Conservation (phyloP, 2,329 filamentous ascomycete genomes). For the Fusarium anguioides region DNA sequence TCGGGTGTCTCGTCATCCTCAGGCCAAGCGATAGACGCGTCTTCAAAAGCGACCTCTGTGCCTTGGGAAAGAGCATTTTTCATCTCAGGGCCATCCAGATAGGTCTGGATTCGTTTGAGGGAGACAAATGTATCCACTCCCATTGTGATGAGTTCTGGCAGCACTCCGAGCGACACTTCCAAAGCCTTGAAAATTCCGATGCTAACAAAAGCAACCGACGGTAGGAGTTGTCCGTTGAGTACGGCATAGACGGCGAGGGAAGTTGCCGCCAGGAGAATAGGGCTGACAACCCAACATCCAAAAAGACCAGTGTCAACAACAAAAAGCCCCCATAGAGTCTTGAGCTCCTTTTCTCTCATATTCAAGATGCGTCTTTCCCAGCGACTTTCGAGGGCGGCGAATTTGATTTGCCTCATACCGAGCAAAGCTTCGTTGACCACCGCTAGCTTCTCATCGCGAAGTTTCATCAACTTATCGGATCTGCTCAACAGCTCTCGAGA, state of each 20-base stretch:
- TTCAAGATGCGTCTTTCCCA: constrained; percentile 77
- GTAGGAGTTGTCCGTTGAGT: constrained; percentile 70
- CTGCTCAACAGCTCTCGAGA: constrained; percentile 72
- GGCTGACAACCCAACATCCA: constrained; percentile 77
- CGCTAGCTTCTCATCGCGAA: constrained; percentile 78
- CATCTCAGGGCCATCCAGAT: constrained; percentile 75
- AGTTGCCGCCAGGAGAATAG: constrained; percentile 77
- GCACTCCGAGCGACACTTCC: constrained; percentile 74
- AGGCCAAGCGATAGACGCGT: constrained; percentile 80
- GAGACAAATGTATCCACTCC: constrained; percentile 80
- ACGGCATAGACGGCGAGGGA: constrained; percentile 76
- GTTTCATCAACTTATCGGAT: constrained; percentile 78
- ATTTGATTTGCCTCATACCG: constrained; percentile 87
- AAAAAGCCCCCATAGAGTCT: constrained; percentile 74
- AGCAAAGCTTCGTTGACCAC: constrained; percentile 81
- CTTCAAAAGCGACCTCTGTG: constrained; percentile 71
- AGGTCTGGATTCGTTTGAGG: constrained; percentile 75
- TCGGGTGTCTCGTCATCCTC: constrained; percentile 69
- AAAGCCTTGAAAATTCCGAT: constrained; percentile 80
- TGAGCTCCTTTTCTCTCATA: constrained; percentile 73
- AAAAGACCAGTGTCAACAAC: constrained; percentile 70
- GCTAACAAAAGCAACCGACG: constrained; percentile 83
- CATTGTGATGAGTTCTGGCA: constrained; percentile 79
- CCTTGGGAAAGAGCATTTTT: constrained; percentile 64
- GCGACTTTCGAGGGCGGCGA: constrained; percentile 78